Evolutionary conservation across 768 basidiomycete species (phyloP), one percentile per base, ranked within the genome.

Genomic region (Rhizopogon roseolus): DNA sequence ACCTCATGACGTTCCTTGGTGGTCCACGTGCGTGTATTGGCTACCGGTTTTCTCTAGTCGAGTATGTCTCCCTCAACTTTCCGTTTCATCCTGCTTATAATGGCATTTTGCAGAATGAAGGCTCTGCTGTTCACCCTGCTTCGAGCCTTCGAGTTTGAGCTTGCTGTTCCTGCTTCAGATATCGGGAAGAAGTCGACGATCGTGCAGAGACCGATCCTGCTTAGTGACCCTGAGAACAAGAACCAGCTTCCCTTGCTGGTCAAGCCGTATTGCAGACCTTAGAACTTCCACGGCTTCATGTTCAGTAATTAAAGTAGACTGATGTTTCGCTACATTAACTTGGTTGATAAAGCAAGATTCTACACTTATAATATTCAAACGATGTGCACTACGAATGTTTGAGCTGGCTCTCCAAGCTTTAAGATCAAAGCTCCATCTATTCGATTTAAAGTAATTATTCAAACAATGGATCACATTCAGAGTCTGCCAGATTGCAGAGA

Each of bases 21-120:
- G 86, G 86, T 5, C 81, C 83, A 13, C 75, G 77, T 17, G 76
- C 82, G 0, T 89, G 86, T 56, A 86, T 88, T 36, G 85, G 85
- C 0, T 86, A 80, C 62, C 77, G 81, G 4, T 87, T 87, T 62
- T 73, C 86, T 13, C 64, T 86, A 19, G 69, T 79, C 14, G 83
- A 84, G 81, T 83, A 54, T 39, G 81, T 74, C 2, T 36, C 5
- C 8, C 22, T 40, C 29, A 19, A 37, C 22, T 8, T 27, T 41
- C 14, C 5, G 13, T 25, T 28, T 11, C 32, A 22, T 6, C 22
- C 11, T 1, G 40, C 40, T 25, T 13, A 39, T 10, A 17, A 43
- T 19, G 41, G 22, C 6, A 9, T 37, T 28, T 41, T 13, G 8
- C 42, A 74, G 73, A 53, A 69, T 68, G 63, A 77, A 77, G 55